Evolutionary conservation across 148 eudicot species (phyloP).

Genomic region (Mesembryanthemum crystallinum): DNA sequence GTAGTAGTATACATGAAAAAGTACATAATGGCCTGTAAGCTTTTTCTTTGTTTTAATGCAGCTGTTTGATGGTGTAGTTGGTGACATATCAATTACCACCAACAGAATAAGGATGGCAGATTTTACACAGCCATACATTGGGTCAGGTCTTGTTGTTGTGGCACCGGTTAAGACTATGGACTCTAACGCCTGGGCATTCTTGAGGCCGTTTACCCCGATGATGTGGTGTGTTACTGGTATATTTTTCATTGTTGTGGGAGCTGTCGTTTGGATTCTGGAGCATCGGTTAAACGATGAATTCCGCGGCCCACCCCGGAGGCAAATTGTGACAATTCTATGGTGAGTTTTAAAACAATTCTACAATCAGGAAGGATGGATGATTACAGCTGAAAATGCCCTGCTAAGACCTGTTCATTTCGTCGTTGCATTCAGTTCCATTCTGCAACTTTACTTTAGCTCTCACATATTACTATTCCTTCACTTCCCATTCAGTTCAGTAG

Average conservation of each 20-base stretch:
- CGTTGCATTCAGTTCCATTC: too few relatives aligned
- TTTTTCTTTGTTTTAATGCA: conserved; percentile 11
- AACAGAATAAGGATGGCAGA: conserved; percentile 57
- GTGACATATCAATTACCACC: conserved; percentile 60
- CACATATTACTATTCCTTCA: too few relatives aligned
- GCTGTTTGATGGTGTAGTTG: conserved; percentile 63
- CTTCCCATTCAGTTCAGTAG: too few relatives aligned
- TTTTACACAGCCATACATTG: conserved; percentile 63
- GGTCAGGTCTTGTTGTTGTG: conserved; percentile 68
- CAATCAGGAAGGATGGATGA: too few relatives aligned
- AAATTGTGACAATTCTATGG: conserved; percentile 56
- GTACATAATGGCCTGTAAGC: neutral
- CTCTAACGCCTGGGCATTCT: conserved; percentile 62
- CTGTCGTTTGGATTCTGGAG: conserved; percentile 69
- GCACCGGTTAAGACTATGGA: conserved; percentile 40
- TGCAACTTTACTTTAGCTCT: too few relatives aligned
- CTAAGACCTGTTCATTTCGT: too few relatives aligned
- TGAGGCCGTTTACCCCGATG: conserved; percentile 50
- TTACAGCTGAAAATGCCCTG: too few relatives aligned
- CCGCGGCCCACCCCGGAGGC: conserved; percentile 65
- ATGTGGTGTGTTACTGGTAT: conserved; percentile 56
- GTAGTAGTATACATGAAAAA: neutral
- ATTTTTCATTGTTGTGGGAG: conserved; percentile 53
- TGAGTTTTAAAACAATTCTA: conserved; percentile 27
- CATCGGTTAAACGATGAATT: conserved; percentile 67